A percentile compares a stretch with the other conserved stretches of the same genome.
These are phyloP conservation scores for Leccinum subtestaceum DNA, from an alignment of 768 basidiomycete species.

Conservation along the genomic window DNA sequence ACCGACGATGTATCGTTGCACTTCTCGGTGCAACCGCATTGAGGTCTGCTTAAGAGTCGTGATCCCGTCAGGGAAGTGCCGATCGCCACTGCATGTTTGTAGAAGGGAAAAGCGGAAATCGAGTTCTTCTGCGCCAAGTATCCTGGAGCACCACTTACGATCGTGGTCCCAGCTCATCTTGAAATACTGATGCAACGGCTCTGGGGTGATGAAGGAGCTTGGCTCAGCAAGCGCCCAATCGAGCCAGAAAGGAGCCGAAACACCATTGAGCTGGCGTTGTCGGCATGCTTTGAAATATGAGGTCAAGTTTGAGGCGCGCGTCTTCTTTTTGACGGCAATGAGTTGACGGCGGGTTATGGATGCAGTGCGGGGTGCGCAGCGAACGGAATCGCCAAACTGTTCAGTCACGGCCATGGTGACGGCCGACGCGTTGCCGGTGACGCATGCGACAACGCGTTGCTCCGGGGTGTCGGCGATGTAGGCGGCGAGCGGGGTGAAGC, in stretches of 20 bases:
- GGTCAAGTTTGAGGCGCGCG: neutral
- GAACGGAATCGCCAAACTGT: neutral
- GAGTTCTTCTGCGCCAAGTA: neutral
- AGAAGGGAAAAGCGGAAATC: neutral
- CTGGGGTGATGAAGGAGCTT: neutral
- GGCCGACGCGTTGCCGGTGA: neutral
- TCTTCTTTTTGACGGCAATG: neutral
- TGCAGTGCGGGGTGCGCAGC: neutral
- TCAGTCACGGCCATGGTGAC: neutral
- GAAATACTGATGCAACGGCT: neutral
- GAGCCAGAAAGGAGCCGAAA: neutral
- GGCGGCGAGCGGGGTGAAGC: neutral
- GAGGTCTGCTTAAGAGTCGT: neutral
- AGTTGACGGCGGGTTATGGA: neutral
- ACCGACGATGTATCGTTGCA: neutral
- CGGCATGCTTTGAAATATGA: neutral
- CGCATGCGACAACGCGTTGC: neutral
- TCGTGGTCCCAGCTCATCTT: neutral
- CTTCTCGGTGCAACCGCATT: neutral
- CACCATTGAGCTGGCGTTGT: neutral
- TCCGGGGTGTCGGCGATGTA: neutral
- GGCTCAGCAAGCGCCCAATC: neutral
- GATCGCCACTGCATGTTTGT: neutral
- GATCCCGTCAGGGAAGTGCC: neutral
- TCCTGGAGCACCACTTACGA: neutral